Evolutionary conservation across 768 basidiomycete genomes (phyloP).

Genomic region (Rhizopogon salebrosus): DNA sequence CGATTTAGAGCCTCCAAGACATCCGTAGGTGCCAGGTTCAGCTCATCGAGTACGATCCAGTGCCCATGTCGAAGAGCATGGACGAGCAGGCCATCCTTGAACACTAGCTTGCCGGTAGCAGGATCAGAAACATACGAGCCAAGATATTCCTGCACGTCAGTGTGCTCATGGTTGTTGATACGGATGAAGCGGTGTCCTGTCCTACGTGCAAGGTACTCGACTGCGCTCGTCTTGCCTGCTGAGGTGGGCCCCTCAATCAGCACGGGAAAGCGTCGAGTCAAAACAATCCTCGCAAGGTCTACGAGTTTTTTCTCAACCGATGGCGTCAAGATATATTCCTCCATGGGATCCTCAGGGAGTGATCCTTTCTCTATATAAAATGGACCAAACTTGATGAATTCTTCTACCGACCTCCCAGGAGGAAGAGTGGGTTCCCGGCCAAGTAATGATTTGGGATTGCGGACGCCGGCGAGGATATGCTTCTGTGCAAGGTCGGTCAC

Average conservation of each 20-base stretch:
- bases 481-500: constrained; percentile 70
- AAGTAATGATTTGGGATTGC: constrained; percentile 74
- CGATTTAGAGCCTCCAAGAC: constrained; percentile 97
- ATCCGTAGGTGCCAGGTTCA: constrained; percentile 96
- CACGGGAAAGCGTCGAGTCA: constrained; percentile 87
- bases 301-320: constrained; percentile 94
- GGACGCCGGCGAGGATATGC: constrained; percentile 72
- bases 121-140: constrained; percentile 96
- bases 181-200: constrained; percentile 95
- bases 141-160: constrained; percentile 97
- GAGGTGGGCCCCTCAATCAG: constrained; percentile 98
- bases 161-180: constrained; percentile 99
- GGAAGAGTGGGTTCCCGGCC: constrained; percentile 61
- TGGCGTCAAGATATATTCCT: constrained; percentile 91
- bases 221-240: constrained; percentile 93
- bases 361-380: constrained; percentile 87
- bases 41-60: constrained; percentile 97
- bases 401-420: constrained; percentile 37
- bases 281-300: constrained; percentile 87
- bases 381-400: constrained; percentile 81
- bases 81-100: constrained; percentile 91
- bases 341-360: constrained; percentile 52
- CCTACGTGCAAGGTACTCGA: constrained; percentile 89
- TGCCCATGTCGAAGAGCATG: constrained; percentile 87
- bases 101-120: constrained; percentile 86